phyloP scores from a whole-genome alignment of 805 yeast genomes.

The Saturnispora saitoi region DNA sequence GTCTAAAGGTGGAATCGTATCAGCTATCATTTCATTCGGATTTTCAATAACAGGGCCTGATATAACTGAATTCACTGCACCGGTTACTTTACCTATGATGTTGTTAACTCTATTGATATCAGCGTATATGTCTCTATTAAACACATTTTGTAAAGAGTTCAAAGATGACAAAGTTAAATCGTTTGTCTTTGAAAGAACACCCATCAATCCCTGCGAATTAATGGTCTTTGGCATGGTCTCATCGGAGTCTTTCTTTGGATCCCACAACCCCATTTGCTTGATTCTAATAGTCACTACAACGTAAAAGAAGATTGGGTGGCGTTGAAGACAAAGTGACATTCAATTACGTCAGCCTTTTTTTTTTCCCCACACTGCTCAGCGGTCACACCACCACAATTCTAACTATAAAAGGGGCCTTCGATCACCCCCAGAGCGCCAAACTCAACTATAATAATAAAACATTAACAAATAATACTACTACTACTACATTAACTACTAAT shows the following conservation, averaged over 20 bases:
- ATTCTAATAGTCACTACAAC: too few relatives aligned
- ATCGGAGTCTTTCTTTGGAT: constrained; percentile 2
- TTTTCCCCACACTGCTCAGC: not conserved
- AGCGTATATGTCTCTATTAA: constrained; percentile 1
- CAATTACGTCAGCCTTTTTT: constrained; percentile 1
- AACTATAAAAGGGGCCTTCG: not conserved
- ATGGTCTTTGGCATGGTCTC: not conserved
- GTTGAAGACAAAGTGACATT: not conserved
- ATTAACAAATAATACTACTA: not conserved
- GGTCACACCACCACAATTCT: not conserved
- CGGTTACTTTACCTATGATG: constrained; percentile 2
- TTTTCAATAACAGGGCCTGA: constrained; percentile 4
- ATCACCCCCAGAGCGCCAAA: too few relatives aligned
- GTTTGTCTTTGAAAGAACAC: constrained; percentile 12
- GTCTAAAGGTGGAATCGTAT: constrained; percentile 29
- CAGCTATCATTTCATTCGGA: constrained; percentile 20
- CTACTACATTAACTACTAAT: not conserved
- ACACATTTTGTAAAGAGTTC: constrained; percentile 6
- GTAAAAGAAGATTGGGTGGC: not conserved
- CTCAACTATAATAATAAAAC: not conserved
- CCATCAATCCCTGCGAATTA: not conserved
- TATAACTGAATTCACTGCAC: not conserved
- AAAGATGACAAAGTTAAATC: constrained; percentile 12
- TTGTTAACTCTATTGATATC: constrained; percentile 1
- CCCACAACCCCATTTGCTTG: constrained; percentile 1